These are phyloP conservation scores for Choiromyces venosus DNA, from an alignment of 495 filamentous ascomycete species.

Conservation along the genomic window DNA sequence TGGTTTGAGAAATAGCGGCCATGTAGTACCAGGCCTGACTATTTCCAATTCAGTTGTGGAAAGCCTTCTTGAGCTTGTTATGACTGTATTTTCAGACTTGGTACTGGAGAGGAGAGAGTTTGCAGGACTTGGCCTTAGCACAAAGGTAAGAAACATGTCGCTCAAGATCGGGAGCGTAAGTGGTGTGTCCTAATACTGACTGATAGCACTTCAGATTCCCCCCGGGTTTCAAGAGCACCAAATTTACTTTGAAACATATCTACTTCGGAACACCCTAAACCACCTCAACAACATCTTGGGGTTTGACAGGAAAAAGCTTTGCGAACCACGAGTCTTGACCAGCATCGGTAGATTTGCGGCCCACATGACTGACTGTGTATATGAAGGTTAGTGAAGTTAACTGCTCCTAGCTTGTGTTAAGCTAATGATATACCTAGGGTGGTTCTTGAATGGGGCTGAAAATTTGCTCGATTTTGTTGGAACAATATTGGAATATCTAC, in stretches of 20 bases:
- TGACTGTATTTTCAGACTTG: slow-evolving; percentile 76
- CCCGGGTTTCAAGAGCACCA: slow-evolving; percentile 90
- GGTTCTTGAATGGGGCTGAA: slow-evolving; percentile 76
- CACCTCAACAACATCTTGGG: slow-evolving; percentile 64
- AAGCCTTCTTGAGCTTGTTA: slow-evolving; percentile 64
- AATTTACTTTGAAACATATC: slow-evolving; percentile 87
- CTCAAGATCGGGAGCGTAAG: slow-evolving; percentile 27
- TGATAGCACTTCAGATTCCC: slow-evolving; percentile 49
- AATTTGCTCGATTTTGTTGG: slow-evolving; percentile 82
- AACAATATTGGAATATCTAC: slow-evolving; percentile 75
- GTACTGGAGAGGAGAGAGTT: slow-evolving; percentile 82
- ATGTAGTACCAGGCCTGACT: slow-evolving; percentile 46
- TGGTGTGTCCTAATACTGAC: slow-evolving; percentile 1
- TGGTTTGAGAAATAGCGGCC: slow-evolving; percentile 28
- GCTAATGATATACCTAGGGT: slow-evolving; percentile 13
- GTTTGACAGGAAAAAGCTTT: slow-evolving; percentile 64
- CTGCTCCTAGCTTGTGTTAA: neutral
- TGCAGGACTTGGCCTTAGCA: slow-evolving; percentile 74
- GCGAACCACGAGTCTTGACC: slow-evolving; percentile 73
- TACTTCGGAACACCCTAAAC: slow-evolving; percentile 68
- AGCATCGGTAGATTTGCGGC: slow-evolving; percentile 74
- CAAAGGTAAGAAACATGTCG: slow-evolving; percentile 49
- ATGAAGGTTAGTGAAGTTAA: slow-evolving; percentile 66
- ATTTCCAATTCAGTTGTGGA: slow-evolving; percentile 64
- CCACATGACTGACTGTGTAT: slow-evolving; percentile 81